Evolutionary conservation across 1,284 basidiomycete genomes (phyloP).

Genomic region (Gymnopus androsaceus): DNA sequence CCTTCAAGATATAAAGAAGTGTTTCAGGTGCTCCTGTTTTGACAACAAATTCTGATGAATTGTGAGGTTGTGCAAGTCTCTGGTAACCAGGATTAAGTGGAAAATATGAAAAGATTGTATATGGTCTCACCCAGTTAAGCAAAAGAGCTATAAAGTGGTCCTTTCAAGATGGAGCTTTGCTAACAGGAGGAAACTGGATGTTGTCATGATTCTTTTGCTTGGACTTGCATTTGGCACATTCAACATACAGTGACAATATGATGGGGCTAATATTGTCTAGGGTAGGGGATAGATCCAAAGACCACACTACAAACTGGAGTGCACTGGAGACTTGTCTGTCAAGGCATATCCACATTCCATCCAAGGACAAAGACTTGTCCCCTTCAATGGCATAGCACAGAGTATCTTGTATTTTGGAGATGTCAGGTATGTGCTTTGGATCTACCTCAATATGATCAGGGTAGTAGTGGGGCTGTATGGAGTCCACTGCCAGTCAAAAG

Average conservation of each 20-base stretch:
- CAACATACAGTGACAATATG: background rate
- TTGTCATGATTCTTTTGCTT: background rate
- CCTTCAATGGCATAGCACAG: slow-evolving; percentile 12
- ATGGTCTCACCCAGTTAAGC: slow-evolving; percentile 3
- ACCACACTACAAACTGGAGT: background rate
- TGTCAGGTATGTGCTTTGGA: slow-evolving; percentile 6
- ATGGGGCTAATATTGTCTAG: background rate
- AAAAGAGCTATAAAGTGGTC: background rate
- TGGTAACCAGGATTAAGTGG: background rate
- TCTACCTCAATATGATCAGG: slow-evolving; percentile 3
- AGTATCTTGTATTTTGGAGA: slow-evolving; percentile 9
- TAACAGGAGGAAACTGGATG: background rate
- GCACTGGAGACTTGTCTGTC: background rate
- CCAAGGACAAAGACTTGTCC: background rate
- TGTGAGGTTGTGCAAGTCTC: background rate
- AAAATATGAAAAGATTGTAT: background rate
- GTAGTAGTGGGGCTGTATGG: slow-evolving; percentile 14
- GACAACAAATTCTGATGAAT: background rate
- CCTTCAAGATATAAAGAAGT: slow-evolving; percentile 22
- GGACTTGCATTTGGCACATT: background rate
- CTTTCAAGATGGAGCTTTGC: background rate
- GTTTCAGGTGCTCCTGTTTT: slow-evolving; percentile 1
- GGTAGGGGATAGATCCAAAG: background rate
- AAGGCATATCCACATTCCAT: background rate
- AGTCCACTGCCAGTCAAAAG: slow-evolving; percentile 20